A percentile compares a stretch with the other conserved stretches of the same genome.
Evolutionary conservation across 257 asterid species (phyloP).

Genomic region (Craterostigma plantagineum): DNA sequence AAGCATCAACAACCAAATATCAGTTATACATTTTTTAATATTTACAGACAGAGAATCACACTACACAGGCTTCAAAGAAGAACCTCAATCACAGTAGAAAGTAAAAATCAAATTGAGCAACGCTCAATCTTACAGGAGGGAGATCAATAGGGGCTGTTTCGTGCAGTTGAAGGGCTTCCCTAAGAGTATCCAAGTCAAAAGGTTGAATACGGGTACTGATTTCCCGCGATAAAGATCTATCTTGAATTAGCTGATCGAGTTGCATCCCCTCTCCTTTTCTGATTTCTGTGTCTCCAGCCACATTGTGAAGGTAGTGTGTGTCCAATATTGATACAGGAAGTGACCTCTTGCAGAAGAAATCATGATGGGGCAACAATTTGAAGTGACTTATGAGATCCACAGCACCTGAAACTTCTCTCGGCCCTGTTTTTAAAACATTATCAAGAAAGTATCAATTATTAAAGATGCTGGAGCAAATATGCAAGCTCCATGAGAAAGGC

Average conservation of each 20-base stretch:
- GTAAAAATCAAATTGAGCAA: background rate
- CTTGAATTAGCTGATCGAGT: conserved; percentile 36
- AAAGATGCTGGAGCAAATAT: background rate
- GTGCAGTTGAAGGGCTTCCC: conserved; percentile 41
- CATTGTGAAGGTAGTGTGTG: conserved; percentile 55
- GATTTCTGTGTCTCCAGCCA: conserved; percentile 54
- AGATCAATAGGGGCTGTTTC: conserved; percentile 37
- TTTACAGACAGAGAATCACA: background rate
- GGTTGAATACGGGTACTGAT: conserved; percentile 28
- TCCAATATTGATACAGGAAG: conserved; percentile 40
- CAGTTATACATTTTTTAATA: background rate
- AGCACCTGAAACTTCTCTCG: conserved; percentile 56
- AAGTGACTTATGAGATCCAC: conserved; percentile 41
- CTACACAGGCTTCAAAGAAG: background rate
- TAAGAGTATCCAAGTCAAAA: conserved; percentile 38
- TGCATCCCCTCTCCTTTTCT: conserved; percentile 61
- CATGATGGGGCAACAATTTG: conserved; percentile 46
- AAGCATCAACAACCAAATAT: conserved; percentile 8
- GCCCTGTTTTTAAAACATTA: conserved; percentile 17
- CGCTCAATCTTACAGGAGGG: conserved; percentile 24
- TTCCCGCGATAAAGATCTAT: conserved; percentile 23
- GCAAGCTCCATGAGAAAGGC: background rate
- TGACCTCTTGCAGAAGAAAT: conserved; percentile 50
- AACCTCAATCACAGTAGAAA: background rate
- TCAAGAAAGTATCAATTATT: background rate